Base-by-base conservation (phyloP, 2,329 filamentous ascomycete species). In the Lecanicillium sp. region DNA sequence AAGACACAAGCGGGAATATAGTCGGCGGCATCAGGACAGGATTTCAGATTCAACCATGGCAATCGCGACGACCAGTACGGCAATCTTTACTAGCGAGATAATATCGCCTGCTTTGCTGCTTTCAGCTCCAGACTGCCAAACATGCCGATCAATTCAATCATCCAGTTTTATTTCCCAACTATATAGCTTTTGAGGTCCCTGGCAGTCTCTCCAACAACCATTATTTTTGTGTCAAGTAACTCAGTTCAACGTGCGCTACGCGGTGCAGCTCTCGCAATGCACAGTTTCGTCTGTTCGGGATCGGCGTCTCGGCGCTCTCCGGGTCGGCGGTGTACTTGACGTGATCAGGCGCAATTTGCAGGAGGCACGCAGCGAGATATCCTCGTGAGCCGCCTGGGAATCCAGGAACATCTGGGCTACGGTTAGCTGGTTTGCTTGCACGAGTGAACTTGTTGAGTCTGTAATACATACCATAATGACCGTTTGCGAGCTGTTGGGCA, bases 211-310 rank as follows among this genome's bases (percentile, higher is more conserved):
- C 37, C 20, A 21, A 40, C 37, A 24, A 21, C 20, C 37, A 24
- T 26, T 26, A 40, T 40, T 14, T n/a, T 40, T 40, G 26, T 40
- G 37, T 21, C 37, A 40, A 40, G 17, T 17, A 21, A 24, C 37
- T 21, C 37, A 40, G 37, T 40, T 40, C 37, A 24, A 40, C 37
- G 20, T 40, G 37, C 20, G 37, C 20, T 24, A 40, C 37, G 37
- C 37, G 37, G 37, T 40, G 37, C 15, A 40, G 37, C 37, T 40
- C 37, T 40, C 37, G 37, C 37, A 40, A 40, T 23, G 37, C 37
- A 40, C 37, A 40, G 37, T 40, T 40, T 40, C 26, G 15, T 10
- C 6, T 14, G 20, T 17, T 8, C 21, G 37, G 37, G 17, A 40
- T 40, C 17, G 37, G 37, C 14, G 17, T 26, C 7, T 21, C 15